phyloP scores from a whole-genome alignment of 345 rosid genomes.

The Physaria fendleri region DNA sequence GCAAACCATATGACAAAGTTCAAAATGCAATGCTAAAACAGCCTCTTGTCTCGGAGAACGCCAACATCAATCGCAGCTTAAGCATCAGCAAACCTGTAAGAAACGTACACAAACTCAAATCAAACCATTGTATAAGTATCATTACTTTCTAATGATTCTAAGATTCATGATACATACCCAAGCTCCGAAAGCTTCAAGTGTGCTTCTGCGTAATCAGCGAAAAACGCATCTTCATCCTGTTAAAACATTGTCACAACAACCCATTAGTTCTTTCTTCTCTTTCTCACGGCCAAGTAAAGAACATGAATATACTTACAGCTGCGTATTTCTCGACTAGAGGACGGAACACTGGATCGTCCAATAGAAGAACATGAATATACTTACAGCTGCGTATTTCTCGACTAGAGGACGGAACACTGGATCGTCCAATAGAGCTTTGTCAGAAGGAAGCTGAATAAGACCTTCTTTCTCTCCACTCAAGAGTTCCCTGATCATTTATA shows the following conservation, averaged over 20 bases:
- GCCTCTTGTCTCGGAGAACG: too few species aligned
- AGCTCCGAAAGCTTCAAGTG: conserved; percentile 92
- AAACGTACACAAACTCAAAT: neutral
- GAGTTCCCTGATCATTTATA: conserved; percentile 49
- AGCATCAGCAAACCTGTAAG: conserved; percentile 25
- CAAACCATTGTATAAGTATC: neutral
- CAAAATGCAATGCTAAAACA: too few species aligned
- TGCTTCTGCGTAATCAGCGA: conserved; percentile 71
- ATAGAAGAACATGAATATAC: too few species aligned
- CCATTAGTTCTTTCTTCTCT: neutral
- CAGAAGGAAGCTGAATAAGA: conserved; percentile 68
- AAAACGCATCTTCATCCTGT: conserved; percentile 94
- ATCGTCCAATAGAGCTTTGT: conserved; percentile 75
- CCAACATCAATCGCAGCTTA: too few species aligned
- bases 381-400: conserved; percentile 92
- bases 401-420: conserved; percentile 81
- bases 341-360: conserved; percentile 77
- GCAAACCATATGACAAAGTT: too few species aligned
- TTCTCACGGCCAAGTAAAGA: neutral
- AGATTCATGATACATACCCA: conserved; percentile 42
- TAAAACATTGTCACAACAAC: neutral
- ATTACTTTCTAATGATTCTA: neutral
- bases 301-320: conserved; percentile 33
- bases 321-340: conserved; percentile 92
- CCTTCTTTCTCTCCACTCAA: conserved; percentile 82